A percentile compares a stretch with the other conserved stretches of the same genome.
Evolutionary conservation across 208 protist species (phyloP).

Genomic region (Leishmania amazonensis): DNA sequence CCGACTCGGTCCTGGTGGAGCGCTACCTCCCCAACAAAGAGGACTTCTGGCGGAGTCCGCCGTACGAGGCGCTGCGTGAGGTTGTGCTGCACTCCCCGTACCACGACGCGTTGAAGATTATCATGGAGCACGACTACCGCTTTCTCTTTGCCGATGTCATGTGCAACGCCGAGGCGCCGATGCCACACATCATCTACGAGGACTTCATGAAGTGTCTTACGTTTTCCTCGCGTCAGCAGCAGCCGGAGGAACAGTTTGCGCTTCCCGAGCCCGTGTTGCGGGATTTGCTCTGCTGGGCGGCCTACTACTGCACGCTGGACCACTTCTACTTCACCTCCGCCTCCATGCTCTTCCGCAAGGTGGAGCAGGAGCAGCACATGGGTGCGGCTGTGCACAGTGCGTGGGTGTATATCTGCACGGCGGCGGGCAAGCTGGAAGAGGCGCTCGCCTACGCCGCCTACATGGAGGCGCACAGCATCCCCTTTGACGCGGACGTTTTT

Average conservation of each 20-base stretch:
- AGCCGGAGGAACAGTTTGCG: conserved; percentile 85
- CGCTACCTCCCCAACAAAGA: conserved; percentile 65
- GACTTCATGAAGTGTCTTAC: conserved; percentile 86
- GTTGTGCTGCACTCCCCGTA: conserved; percentile 55
- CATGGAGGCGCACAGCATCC: conserved; percentile 54
- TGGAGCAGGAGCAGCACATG: conserved; percentile 80
- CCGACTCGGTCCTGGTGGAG: conserved; percentile 18
- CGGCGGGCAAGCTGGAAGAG: conserved; percentile 55
- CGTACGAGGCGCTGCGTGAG: conserved; percentile 64
- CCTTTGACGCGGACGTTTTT: conserved; percentile 76
- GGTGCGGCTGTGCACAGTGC: conserved; percentile 58
- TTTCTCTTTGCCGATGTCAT: conserved; percentile 67
- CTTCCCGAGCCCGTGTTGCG: conserved; percentile 47
- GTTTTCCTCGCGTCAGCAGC: conserved; percentile 73
- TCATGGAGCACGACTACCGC: conserved; percentile 79
- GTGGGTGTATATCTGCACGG: conserved; percentile 73
- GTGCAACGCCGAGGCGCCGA: conserved; percentile 59
- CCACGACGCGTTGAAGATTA: conserved; percentile 62
- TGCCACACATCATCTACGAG: conserved; percentile 89
- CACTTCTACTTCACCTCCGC: conserved; percentile 74
- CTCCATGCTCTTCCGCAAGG: conserved; percentile 56
- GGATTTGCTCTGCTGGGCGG: conserved; percentile 62
- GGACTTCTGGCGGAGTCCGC: conserved; percentile 59
- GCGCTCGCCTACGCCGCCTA: conserved; percentile 50
- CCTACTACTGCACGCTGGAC: conserved; percentile 74